These are phyloP conservation scores for Plantago coronopus DNA, from an alignment of 305 asterid genomes.

Conservation along the genomic window DNA sequence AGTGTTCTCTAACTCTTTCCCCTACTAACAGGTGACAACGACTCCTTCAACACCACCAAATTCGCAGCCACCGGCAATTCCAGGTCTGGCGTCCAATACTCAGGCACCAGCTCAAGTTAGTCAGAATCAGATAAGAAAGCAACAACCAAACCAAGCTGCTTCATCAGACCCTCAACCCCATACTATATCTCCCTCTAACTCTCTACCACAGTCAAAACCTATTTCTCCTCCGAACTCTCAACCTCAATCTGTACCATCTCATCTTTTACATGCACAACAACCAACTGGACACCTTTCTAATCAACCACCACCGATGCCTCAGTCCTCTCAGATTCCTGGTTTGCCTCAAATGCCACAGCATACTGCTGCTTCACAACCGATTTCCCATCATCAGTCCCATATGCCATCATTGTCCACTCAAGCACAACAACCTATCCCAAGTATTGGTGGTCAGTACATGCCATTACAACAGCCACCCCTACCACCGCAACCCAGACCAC, in stretches of 20 bases:
- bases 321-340: conserved; percentile 55
- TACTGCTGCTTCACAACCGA: conserved; percentile 50
- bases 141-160: conserved; percentile 46
- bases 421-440: conserved; percentile 69
- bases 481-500: conserved; percentile 65
- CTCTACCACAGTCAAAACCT: conserved; percentile 44
- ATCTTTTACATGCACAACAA: conserved; percentile 48
- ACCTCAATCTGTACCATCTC: conserved; percentile 45
- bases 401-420: conserved; percentile 52
- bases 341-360: conserved; percentile 63
- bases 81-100: conserved; percentile 48
- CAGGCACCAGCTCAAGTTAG: conserved; percentile 46
- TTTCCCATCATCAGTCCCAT: conserved; percentile 57
- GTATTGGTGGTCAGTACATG: conserved; percentile 53
- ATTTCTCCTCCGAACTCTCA: conserved; percentile 32
- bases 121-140: conserved; percentile 69
- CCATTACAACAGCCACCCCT: conserved; percentile 60
- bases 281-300: conserved; percentile 49
- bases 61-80: conserved; percentile 48
- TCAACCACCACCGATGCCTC: conserved; percentile 52
- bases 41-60: conserved; percentile 47
- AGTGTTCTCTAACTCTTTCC: conserved; percentile 21
- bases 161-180: conserved; percentile 37
- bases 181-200: conserved; percentile 41
- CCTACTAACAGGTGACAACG: conserved; percentile 42